Conservation (phyloP, 176 grass and related monocot species). For the Echinochloa phyllopogon region DNA sequence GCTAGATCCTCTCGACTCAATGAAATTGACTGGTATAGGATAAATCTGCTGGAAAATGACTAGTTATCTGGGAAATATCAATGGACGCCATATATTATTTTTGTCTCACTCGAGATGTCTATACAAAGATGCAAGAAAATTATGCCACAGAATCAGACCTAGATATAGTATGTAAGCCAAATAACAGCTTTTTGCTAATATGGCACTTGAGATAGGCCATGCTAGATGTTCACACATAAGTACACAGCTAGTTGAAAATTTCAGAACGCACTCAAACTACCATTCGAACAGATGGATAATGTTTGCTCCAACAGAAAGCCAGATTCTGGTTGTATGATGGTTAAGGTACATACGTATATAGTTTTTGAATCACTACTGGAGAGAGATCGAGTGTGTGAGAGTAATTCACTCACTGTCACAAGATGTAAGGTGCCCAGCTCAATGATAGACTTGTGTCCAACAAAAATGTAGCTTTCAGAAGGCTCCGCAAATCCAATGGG, state of each 20-base stretch:
- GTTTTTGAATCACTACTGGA: slow-evolving; percentile 68
- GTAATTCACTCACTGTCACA: slow-evolving; percentile 57
- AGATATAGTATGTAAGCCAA: slow-evolving; percentile 38
- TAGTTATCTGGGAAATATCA: slow-evolving; percentile 39
- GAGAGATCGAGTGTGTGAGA: slow-evolving; percentile 22
- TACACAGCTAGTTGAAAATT: slow-evolving; percentile 34
- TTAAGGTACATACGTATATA: slow-evolving; percentile 64
- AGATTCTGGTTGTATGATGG: slow-evolving; percentile 61
- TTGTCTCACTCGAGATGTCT: slow-evolving; percentile 28
- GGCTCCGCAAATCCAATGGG: slow-evolving; percentile 72
- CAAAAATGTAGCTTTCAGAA: slow-evolving; percentile 82
- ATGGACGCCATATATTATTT: slow-evolving; percentile 14
- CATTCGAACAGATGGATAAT: slow-evolving; percentile 35
- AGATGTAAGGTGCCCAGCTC: slow-evolving; percentile 60
- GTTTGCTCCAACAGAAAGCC: slow-evolving; percentile 25
- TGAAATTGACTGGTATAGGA: slow-evolving; percentile 18
- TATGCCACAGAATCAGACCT: neutral
- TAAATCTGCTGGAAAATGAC: slow-evolving; percentile 30
- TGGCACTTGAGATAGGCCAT: slow-evolving; percentile 17
- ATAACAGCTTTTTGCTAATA: slow-evolving; percentile 34
- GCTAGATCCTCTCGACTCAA: neutral
- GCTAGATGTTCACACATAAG: slow-evolving; percentile 32
- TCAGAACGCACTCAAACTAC: slow-evolving; percentile 29
- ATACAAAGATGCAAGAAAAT: slow-evolving; percentile 21
- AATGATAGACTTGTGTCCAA: slow-evolving; percentile 65